A percentile compares a stretch with the other conserved stretches of the same genome.
Evolutionary conservation across 345 rosid genomes (phyloP).

Genomic region (Eucalyptus grandis): DNA sequence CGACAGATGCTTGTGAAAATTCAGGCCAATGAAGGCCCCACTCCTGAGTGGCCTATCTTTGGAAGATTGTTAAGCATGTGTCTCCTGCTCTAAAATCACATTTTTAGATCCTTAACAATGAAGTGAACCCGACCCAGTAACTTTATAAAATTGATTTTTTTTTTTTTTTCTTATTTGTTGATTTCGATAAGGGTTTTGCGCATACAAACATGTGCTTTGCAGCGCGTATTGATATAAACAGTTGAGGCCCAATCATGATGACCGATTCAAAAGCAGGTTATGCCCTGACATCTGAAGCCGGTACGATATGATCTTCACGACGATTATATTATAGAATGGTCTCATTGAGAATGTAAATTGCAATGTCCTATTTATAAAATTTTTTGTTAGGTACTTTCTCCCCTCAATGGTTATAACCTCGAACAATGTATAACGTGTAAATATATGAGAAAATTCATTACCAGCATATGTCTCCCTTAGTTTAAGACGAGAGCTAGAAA

Average conservation of each 20-base stretch:
- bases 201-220: neutral
- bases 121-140: neutral
- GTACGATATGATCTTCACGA: neutral
- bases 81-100: neutral
- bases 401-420: neutral
- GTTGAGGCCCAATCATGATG: neutral
- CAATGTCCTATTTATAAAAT: neutral
- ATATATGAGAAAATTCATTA: neutral
- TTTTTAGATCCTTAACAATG: neutral
- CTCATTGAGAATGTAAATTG: neutral
- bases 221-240: neutral
- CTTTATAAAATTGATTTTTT: neutral
- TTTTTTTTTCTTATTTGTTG: neutral
- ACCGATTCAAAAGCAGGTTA: neutral
- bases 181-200: neutral
- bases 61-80: neutral
- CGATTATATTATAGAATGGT: neutral
- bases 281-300: neutral
- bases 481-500: neutral
- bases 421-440: neutral
- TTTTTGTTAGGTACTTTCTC: neutral
- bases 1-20: neutral
- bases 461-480: neutral
- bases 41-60: neutral
- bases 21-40: neutral